A percentile compares a stretch with the other conserved stretches of the same genome.
These are phyloP conservation scores for Trichoderma afroharzianum DNA, from an alignment of 2,329 filamentous ascomycete species.

Conservation along the genomic window DNA sequence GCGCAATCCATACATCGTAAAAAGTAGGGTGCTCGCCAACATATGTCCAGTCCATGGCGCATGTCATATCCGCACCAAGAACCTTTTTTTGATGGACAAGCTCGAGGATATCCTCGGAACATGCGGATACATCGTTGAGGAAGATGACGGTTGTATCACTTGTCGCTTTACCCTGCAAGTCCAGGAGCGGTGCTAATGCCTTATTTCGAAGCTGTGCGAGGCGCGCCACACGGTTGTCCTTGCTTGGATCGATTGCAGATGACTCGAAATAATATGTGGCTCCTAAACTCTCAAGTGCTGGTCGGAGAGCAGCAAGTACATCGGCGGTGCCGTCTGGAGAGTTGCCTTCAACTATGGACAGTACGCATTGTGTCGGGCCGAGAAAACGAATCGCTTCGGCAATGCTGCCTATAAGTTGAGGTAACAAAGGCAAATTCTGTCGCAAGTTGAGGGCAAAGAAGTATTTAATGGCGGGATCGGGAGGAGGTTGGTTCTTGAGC, in stretches of 20 bases:
- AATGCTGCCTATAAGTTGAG: slow-evolving; percentile 44
- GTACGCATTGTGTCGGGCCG: slow-evolving; percentile 44
- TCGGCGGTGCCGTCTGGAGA: slow-evolving; percentile 50
- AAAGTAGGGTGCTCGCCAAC: slow-evolving; percentile 45
- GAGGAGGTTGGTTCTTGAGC: slow-evolving; percentile 15
- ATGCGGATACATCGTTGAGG: slow-evolving; percentile 52
- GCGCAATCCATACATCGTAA: slow-evolving; percentile 43
- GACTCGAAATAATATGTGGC: slow-evolving; percentile 40
- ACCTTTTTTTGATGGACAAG: slow-evolving; percentile 45
- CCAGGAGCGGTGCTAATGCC: slow-evolving; percentile 45
- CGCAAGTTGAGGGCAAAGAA: slow-evolving; percentile 51
- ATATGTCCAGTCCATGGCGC: slow-evolving; percentile 57
- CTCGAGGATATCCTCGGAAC: slow-evolving; percentile 55
- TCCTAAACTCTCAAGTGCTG: slow-evolving; percentile 37
- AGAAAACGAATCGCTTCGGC: slow-evolving; percentile 47
- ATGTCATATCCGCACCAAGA: slow-evolving; percentile 53
- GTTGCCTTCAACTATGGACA: slow-evolving; percentile 52
- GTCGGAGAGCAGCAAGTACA: slow-evolving; percentile 40
- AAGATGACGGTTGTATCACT: slow-evolving; percentile 47
- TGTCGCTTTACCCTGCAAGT: slow-evolving; percentile 25
- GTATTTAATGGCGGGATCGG: slow-evolving; percentile 28
- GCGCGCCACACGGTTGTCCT: slow-evolving; percentile 41
- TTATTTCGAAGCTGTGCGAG: slow-evolving; percentile 53
- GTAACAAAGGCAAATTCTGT: slow-evolving; percentile 41
- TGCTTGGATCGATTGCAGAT: slow-evolving; percentile 42